Evolutionary conservation across 2,329 filamentous ascomycete genomes (phyloP), one percentile per base, ranked within the genome.

Genomic region (Fusarium sp.): DNA sequence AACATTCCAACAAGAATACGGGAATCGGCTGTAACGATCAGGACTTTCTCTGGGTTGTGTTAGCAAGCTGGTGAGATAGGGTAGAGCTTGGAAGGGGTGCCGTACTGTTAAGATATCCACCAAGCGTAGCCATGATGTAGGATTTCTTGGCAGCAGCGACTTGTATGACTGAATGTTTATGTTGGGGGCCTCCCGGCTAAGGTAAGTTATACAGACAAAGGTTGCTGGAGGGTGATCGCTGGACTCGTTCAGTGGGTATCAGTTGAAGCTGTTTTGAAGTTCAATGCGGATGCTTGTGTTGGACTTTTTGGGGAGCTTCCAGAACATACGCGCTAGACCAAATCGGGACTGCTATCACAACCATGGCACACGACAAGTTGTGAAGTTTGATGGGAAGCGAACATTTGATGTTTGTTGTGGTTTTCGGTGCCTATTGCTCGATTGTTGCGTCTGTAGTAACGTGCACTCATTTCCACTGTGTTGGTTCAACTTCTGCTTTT

Each of bases 21-120:
- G 55, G 95, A 96, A 82, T 98, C 96, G 75, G 93, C 92, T 32
- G 96, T 98, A 71, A 98, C 89, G 78, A 98, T 92, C 64, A 95
- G 87, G 75, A 98, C 93, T 82, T 94, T 97, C 83, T 97, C 96
- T 98, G 45, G 14, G 17, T 38, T 38, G 37, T 53, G 45, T 73
- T 54, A 73, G 56, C 48, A 53, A 40, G 27, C 30, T 44, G 20
- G 54, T 30, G 30, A 30, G 32, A 56, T 60, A 15, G 52, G 52
- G 48, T 27, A 48, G 41, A 54, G 54, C 64, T 63, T 48, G 57
- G 59, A 61, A 54, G 46, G 38, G 41, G 55, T 48, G 48, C 68
- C 81, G 70, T 75, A 84, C 83, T 85, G 73, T 84, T 83, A 48
- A 85, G 75, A 67, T 83, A 85, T 71, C 79, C 80, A 71, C 82